A percentile compares a stretch with the other conserved stretches of the same genome.
Evolutionary conservation across 2,329 filamentous ascomycete genomes (phyloP).

Genomic region (Ophiostoma sp.): DNA sequence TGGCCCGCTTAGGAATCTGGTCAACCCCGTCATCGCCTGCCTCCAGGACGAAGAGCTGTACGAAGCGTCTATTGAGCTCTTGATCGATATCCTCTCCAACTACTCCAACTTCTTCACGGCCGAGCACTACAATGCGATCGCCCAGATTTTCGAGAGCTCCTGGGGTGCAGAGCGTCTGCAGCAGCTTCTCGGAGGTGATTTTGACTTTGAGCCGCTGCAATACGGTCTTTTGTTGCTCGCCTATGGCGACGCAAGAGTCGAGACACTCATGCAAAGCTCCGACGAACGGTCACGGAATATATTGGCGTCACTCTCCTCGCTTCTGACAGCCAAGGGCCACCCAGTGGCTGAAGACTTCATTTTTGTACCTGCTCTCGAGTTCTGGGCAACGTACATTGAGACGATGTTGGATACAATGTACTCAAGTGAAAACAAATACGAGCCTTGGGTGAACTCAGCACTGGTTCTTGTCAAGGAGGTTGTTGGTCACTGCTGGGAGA

Average conservation of each 20-base stretch:
- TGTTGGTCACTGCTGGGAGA: conserved; percentile 66
- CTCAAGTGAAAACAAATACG: conserved; percentile 46
- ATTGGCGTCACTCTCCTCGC: conserved; percentile 60
- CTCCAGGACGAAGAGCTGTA: conserved; percentile 61
- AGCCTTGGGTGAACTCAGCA: conserved; percentile 59
- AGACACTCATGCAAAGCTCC: conserved; percentile 56
- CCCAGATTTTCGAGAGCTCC: conserved; percentile 59
- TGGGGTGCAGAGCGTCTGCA: conserved; percentile 61
- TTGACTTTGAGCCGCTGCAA: conserved; percentile 63
- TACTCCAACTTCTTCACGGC: conserved; percentile 63
- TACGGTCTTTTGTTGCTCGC: conserved; percentile 68
- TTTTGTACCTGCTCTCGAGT: conserved; percentile 73
- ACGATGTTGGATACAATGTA: conserved; percentile 61
- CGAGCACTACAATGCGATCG: conserved; percentile 58
- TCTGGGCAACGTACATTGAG: conserved; percentile 78
- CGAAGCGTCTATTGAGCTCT: conserved; percentile 61
- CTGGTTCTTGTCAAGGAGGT: conserved; percentile 62
- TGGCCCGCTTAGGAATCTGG: conserved; percentile 59
- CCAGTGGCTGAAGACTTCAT: conserved; percentile 72
- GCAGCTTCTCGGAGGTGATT: conserved; percentile 58
- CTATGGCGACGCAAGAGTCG: conserved; percentile 66
- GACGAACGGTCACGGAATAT: conserved; percentile 54
- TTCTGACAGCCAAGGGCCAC: conserved; percentile 66
- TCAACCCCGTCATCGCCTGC: conserved; percentile 60
- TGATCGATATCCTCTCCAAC: conserved; percentile 65